These are phyloP conservation scores for Microstegium vimineum DNA, from an alignment of 176 grass and related monocot species.

Conservation along the genomic window DNA sequence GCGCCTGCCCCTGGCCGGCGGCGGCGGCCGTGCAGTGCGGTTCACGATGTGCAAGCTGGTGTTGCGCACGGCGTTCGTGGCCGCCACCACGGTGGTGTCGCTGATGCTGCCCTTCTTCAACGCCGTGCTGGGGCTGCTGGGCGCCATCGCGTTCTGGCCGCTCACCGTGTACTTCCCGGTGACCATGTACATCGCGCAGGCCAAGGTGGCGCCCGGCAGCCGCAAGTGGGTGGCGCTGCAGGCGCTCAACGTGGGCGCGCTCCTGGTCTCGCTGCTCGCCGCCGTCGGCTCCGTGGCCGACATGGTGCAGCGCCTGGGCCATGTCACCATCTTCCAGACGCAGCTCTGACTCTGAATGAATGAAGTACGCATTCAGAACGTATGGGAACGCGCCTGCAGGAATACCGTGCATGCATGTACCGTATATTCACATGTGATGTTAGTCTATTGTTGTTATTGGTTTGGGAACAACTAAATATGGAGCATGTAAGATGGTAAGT, in stretches of 20 bases:
- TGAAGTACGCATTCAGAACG: background rate
- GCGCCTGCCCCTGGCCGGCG: slow-evolving; percentile 36
- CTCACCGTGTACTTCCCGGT: slow-evolving; percentile 85
- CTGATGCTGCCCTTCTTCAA: slow-evolving; percentile 95
- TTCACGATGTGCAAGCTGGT: slow-evolving; percentile 75
- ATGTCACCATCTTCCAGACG: slow-evolving; percentile 74
- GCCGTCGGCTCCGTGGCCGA: slow-evolving; percentile 67
- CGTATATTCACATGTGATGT: background rate
- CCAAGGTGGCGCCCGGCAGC: slow-evolving; percentile 55
- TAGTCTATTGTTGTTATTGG: background rate
- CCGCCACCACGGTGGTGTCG: slow-evolving; percentile 58
- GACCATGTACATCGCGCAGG: slow-evolving; percentile 76
- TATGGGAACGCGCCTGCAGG: background rate
- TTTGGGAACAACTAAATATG: background rate
- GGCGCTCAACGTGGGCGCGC: slow-evolving; percentile 56
- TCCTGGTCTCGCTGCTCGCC: slow-evolving; percentile 69
- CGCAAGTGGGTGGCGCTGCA: slow-evolving; percentile 68
- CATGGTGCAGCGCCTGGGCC: slow-evolving; percentile 63
- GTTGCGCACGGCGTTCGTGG: slow-evolving; percentile 64
- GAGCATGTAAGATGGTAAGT: background rate
- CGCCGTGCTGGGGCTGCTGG: slow-evolving; percentile 74
- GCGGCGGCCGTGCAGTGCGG: slow-evolving; percentile 37
- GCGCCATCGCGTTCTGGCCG: slow-evolving; percentile 79
- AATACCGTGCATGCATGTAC: background rate
- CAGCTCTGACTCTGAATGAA: slow-evolving; percentile 43